Conservation (phyloP, 306 rosid genomes). For the Dalbergia cultrata region DNA sequence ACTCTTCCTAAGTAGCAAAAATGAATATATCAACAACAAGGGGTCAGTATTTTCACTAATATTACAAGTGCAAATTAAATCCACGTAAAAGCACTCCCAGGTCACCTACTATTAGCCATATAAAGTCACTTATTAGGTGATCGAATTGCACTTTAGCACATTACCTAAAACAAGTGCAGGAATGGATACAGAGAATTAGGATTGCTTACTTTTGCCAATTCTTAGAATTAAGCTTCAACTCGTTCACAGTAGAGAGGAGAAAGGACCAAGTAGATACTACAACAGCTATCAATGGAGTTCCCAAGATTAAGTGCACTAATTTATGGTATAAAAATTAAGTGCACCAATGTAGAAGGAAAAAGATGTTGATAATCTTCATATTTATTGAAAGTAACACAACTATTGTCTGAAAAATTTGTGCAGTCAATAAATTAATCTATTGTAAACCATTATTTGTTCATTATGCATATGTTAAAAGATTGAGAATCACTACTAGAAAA, state of each 20-base stretch:
- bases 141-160: neutral
- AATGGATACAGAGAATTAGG: neutral
- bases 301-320: conserved; percentile 62
- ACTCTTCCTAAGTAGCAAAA: neutral
- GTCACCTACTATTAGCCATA: neutral
- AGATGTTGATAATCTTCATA: too few species aligned
- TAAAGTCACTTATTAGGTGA: neutral
- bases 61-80: neutral
- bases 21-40: neutral
- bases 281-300: conserved; percentile 56
- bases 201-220: conserved; percentile 76
- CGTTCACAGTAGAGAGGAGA: conserved; percentile 71
- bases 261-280: conserved; percentile 83
- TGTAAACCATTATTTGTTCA: too few species aligned
- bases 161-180: neutral
- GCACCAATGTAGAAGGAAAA: too few species aligned
- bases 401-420: too few species aligned
- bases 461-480: too few species aligned
- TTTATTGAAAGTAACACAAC: too few species aligned
- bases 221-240: conserved; percentile 64
- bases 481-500: too few species aligned
- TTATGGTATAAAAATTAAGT: too few species aligned
- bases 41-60: neutral
- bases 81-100: neutral
- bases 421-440: too few species aligned